Conservation (phyloP, 352 stramenopile species). For the Pythium monospermum region DNA sequence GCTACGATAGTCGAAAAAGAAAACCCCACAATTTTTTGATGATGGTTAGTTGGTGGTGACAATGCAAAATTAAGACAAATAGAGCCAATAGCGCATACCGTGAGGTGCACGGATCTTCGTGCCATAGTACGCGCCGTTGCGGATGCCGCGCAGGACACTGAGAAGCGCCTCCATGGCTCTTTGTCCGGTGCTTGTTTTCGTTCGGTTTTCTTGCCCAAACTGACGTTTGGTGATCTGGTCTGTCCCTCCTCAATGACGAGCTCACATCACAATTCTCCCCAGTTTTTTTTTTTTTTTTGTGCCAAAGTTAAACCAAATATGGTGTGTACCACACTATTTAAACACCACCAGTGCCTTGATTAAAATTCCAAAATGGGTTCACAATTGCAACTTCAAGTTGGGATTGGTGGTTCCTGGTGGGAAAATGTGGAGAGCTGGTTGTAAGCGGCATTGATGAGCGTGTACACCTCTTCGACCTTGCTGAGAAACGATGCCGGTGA, state of each 20-base stretch:
- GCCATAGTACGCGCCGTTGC: constrained; percentile 87
- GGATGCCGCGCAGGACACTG: constrained; percentile 72
- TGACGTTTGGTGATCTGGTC: too few relatives aligned
- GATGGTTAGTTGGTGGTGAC: too few relatives aligned
- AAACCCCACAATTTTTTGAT: too few relatives aligned
- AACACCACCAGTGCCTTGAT: constrained; percentile 4
- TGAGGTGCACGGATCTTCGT: constrained; percentile 87
- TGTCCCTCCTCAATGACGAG: too few relatives aligned
- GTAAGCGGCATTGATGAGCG: constrained; percentile 46
- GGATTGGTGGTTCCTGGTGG: too few relatives aligned
- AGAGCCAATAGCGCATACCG: constrained; percentile 33
- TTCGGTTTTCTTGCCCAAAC: too few relatives aligned
- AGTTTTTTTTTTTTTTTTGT: too few relatives aligned
- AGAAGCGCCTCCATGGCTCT: constrained; percentile 49
- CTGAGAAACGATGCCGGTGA: constrained; percentile 25
- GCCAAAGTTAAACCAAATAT: constrained; percentile 3
- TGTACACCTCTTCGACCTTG: constrained; percentile 29
- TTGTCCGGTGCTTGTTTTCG: too few relatives aligned
- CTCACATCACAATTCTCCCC: too few relatives aligned
- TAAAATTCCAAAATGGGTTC: not conserved
- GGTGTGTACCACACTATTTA: constrained; percentile 9
- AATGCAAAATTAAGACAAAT: not conserved
- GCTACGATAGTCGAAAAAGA: constrained; percentile 33
- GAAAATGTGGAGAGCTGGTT: constrained; percentile 33
- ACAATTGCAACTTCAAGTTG: too few relatives aligned